Evolutionary conservation across 1,139 yeast species (phyloP), one percentile per base, ranked within the genome.

Genomic region (Kodamaea derodonti): DNA sequence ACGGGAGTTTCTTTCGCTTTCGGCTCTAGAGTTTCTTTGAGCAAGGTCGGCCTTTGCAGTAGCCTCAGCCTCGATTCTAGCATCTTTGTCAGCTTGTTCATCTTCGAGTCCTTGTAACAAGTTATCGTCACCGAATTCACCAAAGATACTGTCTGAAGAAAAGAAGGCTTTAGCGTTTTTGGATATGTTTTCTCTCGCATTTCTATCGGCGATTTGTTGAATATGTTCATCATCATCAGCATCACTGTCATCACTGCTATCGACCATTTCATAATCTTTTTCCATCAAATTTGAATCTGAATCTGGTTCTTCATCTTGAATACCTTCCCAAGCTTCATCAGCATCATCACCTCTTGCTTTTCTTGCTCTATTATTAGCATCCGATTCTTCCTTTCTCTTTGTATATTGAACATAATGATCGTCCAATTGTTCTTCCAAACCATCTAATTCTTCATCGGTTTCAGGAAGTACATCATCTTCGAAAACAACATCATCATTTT

Each of bases 321-420:
- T 82, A 32, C 97, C 97, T 31, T 81, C 84, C 97, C 97, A 92
- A 34, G 78, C 84, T 43, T 80, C 92, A 42, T 81, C 88, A 44
- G 80, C 80, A 36, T 71, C 84, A 45, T 80, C 88, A 25, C 90
- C 95, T 54, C 97, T 76, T 25, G 85, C 82, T 50, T 75, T 72
- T 58, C 84, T 84, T 17, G 97, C 95, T 43, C 80, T 75, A 52
- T 74, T 78, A 40, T 81, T 84, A 17, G 95, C 85, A 54, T 87
- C 88, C 40, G 80, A 72, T 54, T 86, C 95, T 11, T 90, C 77
- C 55, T 74, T 78, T 49, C 83, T 72, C 43, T 80, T 79, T 57
- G 86, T 86, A 57, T 77, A 88, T 27, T 75, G 70, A 37, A 69
- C 65, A 56, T 92, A 92, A 95, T 87, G 85, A 42, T 71, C 74